phyloP scores from a whole-genome alignment of 1,284 basidiomycete genomes.

The Somion occarium region DNA sequence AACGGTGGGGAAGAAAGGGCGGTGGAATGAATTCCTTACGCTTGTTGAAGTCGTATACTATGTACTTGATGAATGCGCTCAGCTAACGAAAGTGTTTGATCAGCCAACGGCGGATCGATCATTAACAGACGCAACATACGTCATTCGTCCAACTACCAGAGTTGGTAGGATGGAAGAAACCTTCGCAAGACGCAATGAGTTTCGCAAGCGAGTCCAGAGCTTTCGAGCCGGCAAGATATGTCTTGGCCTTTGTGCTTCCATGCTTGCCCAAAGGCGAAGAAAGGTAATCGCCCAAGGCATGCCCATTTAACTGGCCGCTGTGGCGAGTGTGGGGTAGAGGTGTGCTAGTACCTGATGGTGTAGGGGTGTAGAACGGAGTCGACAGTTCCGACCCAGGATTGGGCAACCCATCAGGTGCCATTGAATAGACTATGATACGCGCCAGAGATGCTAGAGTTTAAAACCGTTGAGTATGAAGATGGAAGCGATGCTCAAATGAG shows the following conservation, averaged over 20 bases:
- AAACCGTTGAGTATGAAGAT: slow-evolving; percentile 1
- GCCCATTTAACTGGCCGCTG: slow-evolving; percentile 22
- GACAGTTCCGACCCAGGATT: slow-evolving; percentile 47
- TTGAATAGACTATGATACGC: slow-evolving; percentile 86
- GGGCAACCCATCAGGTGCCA: slow-evolving; percentile 70
- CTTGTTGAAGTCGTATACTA: slow-evolving; percentile 86
- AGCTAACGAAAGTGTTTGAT: slow-evolving; percentile 37
- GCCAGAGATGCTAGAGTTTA: slow-evolving; percentile 66
- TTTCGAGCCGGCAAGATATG: slow-evolving; percentile 80
- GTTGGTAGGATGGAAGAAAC: slow-evolving; percentile 82
- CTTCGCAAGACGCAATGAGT: slow-evolving; percentile 86
- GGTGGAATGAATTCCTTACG: slow-evolving; percentile 34
- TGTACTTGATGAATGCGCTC: slow-evolving; percentile 81
- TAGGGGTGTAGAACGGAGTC: slow-evolving; percentile 61
- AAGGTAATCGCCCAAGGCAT: slow-evolving; percentile 53
- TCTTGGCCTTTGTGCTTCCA: slow-evolving; percentile 34
- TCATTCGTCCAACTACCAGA: slow-evolving; percentile 68
- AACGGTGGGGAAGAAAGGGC: slow-evolving; percentile 3
- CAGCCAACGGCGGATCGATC: too few species aligned
- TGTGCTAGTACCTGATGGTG: slow-evolving; percentile 56
- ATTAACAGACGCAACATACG: slow-evolving; percentile 42
- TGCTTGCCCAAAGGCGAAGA: slow-evolving; percentile 48
- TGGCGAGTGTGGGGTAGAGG: slow-evolving; percentile 42
- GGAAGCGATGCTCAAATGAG: slow-evolving; percentile 12
- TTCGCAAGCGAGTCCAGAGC: slow-evolving; percentile 83